Conservation (phyloP, 805 yeast species). For the Monosporozyma servazzii region DNA sequence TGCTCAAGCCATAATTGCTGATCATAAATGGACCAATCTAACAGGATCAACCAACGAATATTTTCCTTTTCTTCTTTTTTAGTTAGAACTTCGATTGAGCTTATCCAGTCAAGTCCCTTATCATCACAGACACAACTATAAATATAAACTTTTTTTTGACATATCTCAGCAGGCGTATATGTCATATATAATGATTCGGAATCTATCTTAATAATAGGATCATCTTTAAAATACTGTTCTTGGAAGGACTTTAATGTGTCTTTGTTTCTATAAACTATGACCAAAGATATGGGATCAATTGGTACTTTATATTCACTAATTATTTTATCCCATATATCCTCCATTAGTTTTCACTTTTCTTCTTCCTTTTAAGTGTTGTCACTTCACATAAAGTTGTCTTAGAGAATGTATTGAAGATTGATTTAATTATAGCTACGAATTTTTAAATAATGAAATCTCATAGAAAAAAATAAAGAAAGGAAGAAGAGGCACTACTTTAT, state of each 20-base stretch:
- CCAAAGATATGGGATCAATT: neutral
- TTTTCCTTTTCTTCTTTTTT: neutral
- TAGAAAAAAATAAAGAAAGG: neutral
- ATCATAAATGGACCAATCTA: slow-evolving; percentile 18
- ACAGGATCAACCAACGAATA: slow-evolving; percentile 10
- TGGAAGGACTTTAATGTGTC: neutral
- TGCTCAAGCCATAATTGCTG: slow-evolving; percentile 19
- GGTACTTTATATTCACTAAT: neutral
- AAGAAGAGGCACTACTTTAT: neutral
- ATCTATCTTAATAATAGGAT: neutral
- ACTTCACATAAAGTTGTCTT: neutral
- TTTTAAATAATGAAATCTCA: neutral
- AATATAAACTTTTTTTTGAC: neutral
- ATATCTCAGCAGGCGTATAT: neutral
- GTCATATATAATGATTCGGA: neutral
- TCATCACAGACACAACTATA: neutral
- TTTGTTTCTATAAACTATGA: neutral
- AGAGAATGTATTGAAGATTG: neutral
- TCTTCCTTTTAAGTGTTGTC: neutral
- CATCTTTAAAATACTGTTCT: neutral
- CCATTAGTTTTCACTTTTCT: neutral
- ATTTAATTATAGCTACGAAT: neutral
- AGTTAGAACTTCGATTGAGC: neutral
- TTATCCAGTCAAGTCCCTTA: neutral
- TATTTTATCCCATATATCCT: neutral